These are phyloP conservation scores for Malassezia cuniculi DNA, from an alignment of 1,284 basidiomycete species.

Conservation along the genomic window DNA sequence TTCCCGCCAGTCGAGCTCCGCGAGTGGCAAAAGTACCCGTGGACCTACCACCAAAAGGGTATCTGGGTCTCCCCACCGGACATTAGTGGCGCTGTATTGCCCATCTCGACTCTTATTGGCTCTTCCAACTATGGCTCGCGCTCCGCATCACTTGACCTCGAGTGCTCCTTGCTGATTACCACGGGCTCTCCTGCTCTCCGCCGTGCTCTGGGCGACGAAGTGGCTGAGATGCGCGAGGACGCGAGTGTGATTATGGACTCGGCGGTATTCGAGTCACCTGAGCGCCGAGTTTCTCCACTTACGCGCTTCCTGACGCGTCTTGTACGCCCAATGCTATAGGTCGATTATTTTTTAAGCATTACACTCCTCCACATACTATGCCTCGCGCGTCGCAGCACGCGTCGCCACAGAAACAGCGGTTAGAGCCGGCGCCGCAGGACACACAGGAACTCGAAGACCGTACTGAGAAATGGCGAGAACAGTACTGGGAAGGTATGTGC, in stretches of 20 bases:
- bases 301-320: conserved; percentile 36
- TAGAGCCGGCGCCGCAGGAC: no score
- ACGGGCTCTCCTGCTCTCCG: conserved; percentile 45
- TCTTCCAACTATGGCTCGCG: conserved; percentile 91
- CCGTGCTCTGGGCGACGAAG: conserved; percentile 47
- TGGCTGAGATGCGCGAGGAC: conserved; percentile 47
- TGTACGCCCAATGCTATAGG: conserved; percentile 30
- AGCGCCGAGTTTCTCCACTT: conserved; percentile 58
- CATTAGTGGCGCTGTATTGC: conserved; percentile 1
- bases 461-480: conserved; percentile 31
- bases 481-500: conserved; percentile 31
- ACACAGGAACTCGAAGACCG: conserved; percentile 21
- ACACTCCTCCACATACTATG: not conserved
- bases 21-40: conserved; percentile 79
- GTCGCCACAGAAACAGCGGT: no score
- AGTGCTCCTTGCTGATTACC: conserved; percentile 74
- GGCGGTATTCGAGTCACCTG: conserved; percentile 47
- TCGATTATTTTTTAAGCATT: no score
- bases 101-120: conserved; percentile 63
- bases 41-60: conserved; percentile 89
- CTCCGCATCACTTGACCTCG: conserved; percentile 78
- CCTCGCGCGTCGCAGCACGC: no score
- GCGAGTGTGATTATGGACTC: conserved; percentile 48
- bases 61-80: conserved; percentile 1
- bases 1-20: conserved; percentile 54